Conservation (phyloP, 2,329 filamentous ascomycete genomes). For the Exophiala mesophila region DNA sequence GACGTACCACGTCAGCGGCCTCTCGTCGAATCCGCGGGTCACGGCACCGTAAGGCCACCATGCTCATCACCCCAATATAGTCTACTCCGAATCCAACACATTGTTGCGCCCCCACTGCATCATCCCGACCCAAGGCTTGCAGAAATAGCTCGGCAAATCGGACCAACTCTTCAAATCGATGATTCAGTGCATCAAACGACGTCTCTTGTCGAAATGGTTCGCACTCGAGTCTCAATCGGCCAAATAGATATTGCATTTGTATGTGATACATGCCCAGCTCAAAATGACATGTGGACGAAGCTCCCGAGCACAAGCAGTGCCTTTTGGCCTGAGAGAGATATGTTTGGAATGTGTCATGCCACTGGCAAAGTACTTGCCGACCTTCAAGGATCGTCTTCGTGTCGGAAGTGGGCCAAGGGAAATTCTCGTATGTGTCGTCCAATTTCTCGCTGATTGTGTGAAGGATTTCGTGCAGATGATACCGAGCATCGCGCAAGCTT, state of each 20-base stretch:
- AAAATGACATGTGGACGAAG: slow-evolving; percentile 1
- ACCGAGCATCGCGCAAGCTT: background rate
- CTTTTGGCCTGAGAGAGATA: background rate
- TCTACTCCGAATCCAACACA: slow-evolving; percentile 4
- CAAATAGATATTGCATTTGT: slow-evolving; percentile 3
- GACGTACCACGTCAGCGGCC: slow-evolving; percentile 1
- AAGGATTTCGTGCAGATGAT: background rate
- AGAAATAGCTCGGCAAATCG: background rate
- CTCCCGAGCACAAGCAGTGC: background rate
- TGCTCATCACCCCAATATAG: background rate
- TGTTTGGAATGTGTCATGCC: slow-evolving; percentile 2
- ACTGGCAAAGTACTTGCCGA: background rate
- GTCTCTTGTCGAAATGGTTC: slow-evolving; percentile 3
- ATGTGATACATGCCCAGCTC: slow-evolving; percentile 2
- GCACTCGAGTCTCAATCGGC: slow-evolving; percentile 4
- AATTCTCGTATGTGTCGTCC: background rate
- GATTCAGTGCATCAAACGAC: background rate
- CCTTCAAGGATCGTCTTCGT: background rate
- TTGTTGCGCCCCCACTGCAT: background rate
- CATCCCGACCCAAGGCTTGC: background rate
- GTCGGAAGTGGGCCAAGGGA: slow-evolving; percentile 2
- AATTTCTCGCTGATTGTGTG: background rate
- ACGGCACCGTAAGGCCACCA: slow-evolving; percentile 4
- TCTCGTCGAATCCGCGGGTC: slow-evolving; percentile 1
- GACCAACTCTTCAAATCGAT: slow-evolving; percentile 1